These are phyloP conservation scores for Aquilaria malaccensis DNA, from an alignment of 345 rosid genomes.

Conservation along the genomic window DNA sequence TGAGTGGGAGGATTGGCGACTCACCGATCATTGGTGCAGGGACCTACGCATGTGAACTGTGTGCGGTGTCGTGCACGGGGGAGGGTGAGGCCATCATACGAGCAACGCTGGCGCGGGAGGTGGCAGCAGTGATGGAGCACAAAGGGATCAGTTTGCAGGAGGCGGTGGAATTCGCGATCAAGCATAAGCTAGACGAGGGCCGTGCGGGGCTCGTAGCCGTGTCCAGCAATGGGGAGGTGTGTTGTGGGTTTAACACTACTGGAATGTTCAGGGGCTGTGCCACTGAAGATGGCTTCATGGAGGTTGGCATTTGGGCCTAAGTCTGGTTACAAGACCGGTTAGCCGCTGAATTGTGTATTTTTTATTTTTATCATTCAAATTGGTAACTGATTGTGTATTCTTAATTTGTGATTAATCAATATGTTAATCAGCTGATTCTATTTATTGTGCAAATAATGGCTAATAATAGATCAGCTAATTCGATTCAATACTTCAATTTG, in stretches of 20 bases:
- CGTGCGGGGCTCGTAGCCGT: conserved; percentile 74
- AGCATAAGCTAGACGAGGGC: conserved; percentile 60
- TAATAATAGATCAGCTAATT: no score
- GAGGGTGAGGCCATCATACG: conserved; percentile 93
- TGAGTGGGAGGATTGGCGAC: conserved; percentile 78
- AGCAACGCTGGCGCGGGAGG: conserved; percentile 73
- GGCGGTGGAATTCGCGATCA: conserved; percentile 65
- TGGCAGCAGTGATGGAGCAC: conserved; percentile 90
- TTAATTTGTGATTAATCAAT: no score
- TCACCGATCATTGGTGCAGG: conserved; percentile 84
- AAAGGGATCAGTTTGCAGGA: conserved; percentile 63
- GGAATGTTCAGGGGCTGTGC: conserved; percentile 89
- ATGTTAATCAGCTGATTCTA: no score
- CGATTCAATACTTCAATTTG: no score
- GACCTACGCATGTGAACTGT: conserved; percentile 66
- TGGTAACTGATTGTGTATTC: no score
- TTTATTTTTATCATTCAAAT: no score
- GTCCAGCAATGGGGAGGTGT: conserved; percentile 73
- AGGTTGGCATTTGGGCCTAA: conserved; percentile 62
- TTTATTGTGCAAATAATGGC: no score
- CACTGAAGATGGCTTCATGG: conserved; percentile 72
- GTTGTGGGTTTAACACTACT: conserved; percentile 54
- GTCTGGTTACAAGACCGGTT: not conserved
- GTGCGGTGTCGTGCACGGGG: conserved; percentile 83
- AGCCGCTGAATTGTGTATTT: no score